phyloP scores from a whole-genome alignment of 768 basidiomycete genomes.

The Mrakia blollopis region DNA sequence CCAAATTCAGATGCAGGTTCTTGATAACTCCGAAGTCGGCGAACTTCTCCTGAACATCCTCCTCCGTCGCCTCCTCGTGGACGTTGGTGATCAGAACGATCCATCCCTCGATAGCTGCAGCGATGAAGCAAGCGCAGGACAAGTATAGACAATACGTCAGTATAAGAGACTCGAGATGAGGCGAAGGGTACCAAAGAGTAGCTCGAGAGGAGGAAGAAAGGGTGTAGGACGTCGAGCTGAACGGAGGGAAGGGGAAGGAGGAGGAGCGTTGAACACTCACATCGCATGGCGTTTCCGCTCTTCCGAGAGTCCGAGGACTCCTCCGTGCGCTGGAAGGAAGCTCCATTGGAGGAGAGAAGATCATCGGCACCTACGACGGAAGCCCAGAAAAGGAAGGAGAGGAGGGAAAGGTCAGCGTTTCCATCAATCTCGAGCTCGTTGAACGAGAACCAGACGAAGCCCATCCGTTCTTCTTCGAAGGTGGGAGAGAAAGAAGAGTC shows the following conservation, averaged over 20 bases:
- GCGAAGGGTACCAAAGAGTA: not conserved
- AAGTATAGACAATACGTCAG: not conserved
- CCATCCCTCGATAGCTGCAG: slow-evolving; percentile 95
- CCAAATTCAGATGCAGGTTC: slow-evolving; percentile 93
- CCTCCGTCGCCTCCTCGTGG: slow-evolving; percentile 96
- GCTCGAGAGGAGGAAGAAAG: not conserved
- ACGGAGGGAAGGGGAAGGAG: not conserved
- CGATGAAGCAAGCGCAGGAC: not conserved
- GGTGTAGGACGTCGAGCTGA: not conserved
- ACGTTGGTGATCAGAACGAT: slow-evolving; percentile 94
- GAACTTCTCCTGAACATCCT: slow-evolving; percentile 94
- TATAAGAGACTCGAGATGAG: not conserved
- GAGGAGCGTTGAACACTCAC: not conserved
- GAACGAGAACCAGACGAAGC: not conserved
- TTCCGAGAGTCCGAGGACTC: not conserved
- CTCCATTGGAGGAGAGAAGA: not conserved
- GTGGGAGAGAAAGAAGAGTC: too few species aligned
- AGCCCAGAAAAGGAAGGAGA: not conserved
- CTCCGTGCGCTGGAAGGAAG: not conserved
- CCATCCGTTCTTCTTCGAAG: not conserved
- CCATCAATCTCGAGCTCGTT: not conserved
- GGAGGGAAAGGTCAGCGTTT: not conserved
- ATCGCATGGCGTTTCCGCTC: not conserved
- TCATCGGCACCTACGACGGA: not conserved
- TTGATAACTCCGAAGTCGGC: slow-evolving; percentile 95